A percentile compares a stretch with the other conserved stretches of the same genome.
Conservation (phyloP, 306 rosid genomes). For the Prosopis cineraria region DNA sequence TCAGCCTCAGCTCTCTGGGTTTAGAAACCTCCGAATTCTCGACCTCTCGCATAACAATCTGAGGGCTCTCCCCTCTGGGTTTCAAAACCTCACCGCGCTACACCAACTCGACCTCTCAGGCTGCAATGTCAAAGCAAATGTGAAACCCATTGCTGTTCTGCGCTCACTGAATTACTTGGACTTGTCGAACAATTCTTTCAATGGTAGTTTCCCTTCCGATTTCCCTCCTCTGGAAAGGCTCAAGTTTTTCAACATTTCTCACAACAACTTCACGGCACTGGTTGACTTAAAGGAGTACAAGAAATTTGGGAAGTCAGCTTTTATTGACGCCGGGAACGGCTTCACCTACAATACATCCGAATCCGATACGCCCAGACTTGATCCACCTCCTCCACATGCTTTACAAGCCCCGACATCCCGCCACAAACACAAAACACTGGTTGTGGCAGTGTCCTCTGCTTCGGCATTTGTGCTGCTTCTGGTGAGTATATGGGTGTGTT, state of each 20-base stretch:
- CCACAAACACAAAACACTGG: conserved; percentile 29
- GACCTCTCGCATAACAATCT: conserved; percentile 70
- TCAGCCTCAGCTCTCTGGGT: conserved; percentile 53
- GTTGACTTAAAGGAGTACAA: conserved; percentile 26
- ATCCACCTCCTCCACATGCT: background rate
- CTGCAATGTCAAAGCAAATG: conserved; percentile 60
- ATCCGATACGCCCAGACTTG: conserved; percentile 34
- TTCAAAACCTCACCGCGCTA: conserved; percentile 51
- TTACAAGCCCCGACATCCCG: conserved; percentile 22
- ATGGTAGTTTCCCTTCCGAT: conserved; percentile 79
- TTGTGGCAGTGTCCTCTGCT: conserved; percentile 38
- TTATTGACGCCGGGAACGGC: conserved; percentile 58
- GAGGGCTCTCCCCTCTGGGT: conserved; percentile 55
- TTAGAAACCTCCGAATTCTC: conserved; percentile 49
- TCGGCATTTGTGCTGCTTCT: conserved; percentile 38
- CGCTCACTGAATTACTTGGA: conserved; percentile 57
- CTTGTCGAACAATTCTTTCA: conserved; percentile 64
- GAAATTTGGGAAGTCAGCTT: conserved; percentile 63
- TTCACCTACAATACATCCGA: conserved; percentile 38
- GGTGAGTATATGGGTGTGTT: conserved; percentile 23
- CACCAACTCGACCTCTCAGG: conserved; percentile 60
- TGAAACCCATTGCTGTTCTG: conserved; percentile 62
- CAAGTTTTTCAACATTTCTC: conserved; percentile 65
- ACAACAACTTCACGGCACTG: conserved; percentile 56
- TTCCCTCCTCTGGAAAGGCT: conserved; percentile 64